Evolutionary conservation across 768 basidiomycete species (phyloP).

Genomic region (Hericium alpestre): DNA sequence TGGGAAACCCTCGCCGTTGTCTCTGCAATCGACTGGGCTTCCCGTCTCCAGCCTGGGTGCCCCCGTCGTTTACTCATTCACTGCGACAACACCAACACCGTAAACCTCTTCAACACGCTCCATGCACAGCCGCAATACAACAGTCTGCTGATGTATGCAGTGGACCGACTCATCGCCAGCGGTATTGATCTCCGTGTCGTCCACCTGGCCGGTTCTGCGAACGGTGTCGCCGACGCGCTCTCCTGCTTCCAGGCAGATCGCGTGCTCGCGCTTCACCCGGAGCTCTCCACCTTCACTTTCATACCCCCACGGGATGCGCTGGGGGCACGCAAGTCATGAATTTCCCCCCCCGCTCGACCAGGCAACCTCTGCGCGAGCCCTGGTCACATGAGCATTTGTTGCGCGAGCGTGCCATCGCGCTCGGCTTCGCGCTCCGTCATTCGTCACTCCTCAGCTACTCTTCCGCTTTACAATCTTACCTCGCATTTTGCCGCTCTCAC

Average conservation of each 20-base stretch:
- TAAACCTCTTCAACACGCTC: slow-evolving; percentile 16
- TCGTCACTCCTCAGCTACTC: no score
- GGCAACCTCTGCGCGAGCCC: no score
- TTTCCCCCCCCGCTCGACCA: no score
- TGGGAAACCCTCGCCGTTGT: slow-evolving; percentile 5
- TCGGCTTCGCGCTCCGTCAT: no score
- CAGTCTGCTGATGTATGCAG: slow-evolving; percentile 8
- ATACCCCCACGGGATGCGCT: no score
- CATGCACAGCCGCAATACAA: slow-evolving; percentile 10
- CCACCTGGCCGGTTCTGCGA: slow-evolving; percentile 17
- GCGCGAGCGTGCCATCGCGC: no score
- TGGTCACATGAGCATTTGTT: no score
- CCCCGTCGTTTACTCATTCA: slow-evolving; percentile 10
- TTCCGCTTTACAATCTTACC: no score
- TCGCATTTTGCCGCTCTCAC: no score
- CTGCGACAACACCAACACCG: slow-evolving; percentile 19
- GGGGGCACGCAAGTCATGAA: no score
- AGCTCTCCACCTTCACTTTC: no score
- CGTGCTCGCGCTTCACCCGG: no score
- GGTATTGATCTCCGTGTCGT: slow-evolving; percentile 13
- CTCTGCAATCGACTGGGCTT: neutral
- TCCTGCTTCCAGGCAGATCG: slow-evolving; percentile 5
- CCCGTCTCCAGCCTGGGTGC: neutral
- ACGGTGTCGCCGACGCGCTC: slow-evolving; percentile 16
- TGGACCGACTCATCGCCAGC: slow-evolving; percentile 4